phyloP scores from a whole-genome alignment of 306 rosid species.

The Gillenia trifoliata region DNA sequence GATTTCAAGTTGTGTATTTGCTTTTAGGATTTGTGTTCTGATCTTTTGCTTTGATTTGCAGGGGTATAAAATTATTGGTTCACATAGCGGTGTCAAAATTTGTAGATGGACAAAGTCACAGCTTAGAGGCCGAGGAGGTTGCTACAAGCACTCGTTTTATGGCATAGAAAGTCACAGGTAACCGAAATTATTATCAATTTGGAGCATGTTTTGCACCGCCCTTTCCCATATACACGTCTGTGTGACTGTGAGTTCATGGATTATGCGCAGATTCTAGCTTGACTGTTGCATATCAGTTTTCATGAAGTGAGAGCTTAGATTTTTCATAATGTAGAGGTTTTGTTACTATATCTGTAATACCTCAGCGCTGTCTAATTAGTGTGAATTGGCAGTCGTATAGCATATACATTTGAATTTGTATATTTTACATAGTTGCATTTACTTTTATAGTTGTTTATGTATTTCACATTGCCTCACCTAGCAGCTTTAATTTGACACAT shows the following conservation, averaged over 20 bases:
- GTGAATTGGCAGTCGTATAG: background rate
- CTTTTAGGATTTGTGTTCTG: background rate
- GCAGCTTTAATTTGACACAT: constrained; percentile 5
- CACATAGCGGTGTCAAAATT: constrained; percentile 94
- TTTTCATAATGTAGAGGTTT: background rate
- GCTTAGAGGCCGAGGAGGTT: constrained; percentile 97
- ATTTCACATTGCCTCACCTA: constrained; percentile 7
- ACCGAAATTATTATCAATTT: background rate
- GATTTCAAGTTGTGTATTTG: background rate
- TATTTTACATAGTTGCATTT: background rate
- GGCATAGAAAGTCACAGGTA: constrained; percentile 99
- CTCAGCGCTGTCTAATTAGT: background rate
- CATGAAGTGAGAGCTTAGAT: background rate
- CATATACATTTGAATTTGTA: background rate
- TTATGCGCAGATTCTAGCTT: background rate
- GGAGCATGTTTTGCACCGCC: background rate
- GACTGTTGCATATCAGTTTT: background rate
- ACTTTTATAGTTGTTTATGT: background rate
- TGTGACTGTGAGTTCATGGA: background rate
- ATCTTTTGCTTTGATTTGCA: constrained; percentile 32
- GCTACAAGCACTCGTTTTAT: constrained; percentile 98
- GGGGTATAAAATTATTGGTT: constrained; percentile 90
- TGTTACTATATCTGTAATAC: background rate
- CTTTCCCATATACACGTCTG: background rate
- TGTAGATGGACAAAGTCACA: constrained; percentile 99